These are phyloP conservation scores for Cladophialophora psammophila DNA, from an alignment of 2,329 filamentous ascomycete species.

Conservation along the genomic window DNA sequence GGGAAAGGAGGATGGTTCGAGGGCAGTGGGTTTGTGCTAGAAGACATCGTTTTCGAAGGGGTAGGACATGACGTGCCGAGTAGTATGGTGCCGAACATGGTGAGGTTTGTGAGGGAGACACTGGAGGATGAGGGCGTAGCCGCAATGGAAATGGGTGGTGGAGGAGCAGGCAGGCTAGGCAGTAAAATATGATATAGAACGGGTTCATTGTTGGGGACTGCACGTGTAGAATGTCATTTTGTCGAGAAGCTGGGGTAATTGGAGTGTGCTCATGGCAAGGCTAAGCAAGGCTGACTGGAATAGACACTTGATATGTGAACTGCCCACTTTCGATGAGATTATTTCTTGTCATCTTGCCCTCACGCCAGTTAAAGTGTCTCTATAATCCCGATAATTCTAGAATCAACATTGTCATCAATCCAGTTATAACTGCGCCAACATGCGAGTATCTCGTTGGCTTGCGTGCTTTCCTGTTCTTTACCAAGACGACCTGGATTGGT, in stretches of 20 bases:
- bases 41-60: conserved; percentile 64
- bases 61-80: conserved; percentile 66
- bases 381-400: background rate
- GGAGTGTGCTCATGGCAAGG: too few relatives aligned
- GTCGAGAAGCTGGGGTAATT: background rate
- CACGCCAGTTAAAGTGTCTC: background rate
- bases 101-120: conserved; percentile 60
- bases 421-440: too few relatives aligned
- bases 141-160: conserved; percentile 7
- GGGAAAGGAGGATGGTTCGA: conserved; percentile 55
- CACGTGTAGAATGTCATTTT: conserved; percentile 7
- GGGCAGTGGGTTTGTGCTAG: conserved; percentile 60
- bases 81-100: conserved; percentile 63
- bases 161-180: conserved; percentile 18
- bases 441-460: too few relatives aligned
- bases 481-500: too few relatives aligned
- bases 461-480: too few relatives aligned
- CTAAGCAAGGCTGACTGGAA: background rate
- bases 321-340: background rate
- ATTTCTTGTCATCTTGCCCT: background rate
- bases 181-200: conserved; percentile 30
- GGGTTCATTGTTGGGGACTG: background rate
- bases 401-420: too few relatives aligned
- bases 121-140: conserved; percentile 41
- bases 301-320: background rate